Evolutionary conservation across 441 rosid genomes (phyloP).

Genomic region (Pelargonium fulgidum): DNA sequence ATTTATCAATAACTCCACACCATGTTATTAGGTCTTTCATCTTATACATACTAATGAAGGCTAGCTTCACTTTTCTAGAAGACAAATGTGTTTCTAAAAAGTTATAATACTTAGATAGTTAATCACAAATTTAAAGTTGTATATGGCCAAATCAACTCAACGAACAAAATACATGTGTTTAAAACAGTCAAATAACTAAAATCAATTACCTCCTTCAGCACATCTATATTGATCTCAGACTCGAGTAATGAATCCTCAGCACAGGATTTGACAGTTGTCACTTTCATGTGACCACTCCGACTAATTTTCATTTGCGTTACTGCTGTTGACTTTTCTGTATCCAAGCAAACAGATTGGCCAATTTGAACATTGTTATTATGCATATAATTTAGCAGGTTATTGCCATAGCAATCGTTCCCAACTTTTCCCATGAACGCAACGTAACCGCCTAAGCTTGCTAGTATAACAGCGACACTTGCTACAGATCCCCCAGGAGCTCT

Average conservation of each 20-base stretch:
- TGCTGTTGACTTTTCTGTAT: conserved; percentile 55
- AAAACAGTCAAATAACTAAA: conserved; percentile 9
- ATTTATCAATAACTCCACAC: too few relatives aligned
- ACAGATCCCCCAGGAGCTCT: conserved; percentile 88
- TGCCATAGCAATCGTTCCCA: conserved; percentile 82
- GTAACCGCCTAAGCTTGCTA: conserved; percentile 76
- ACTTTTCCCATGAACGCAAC: conserved; percentile 94
- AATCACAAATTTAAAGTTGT: neutral
- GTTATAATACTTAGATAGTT: neutral
- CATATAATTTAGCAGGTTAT: conserved; percentile 65
- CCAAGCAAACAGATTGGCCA: conserved; percentile 58
- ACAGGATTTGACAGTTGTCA: conserved; percentile 60
- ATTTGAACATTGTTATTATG: conserved; percentile 73
- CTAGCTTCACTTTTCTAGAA: too few relatives aligned
- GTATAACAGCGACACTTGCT: conserved; percentile 78
- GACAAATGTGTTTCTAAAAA: too few relatives aligned
- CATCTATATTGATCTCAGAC: conserved; percentile 77
- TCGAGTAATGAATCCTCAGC: conserved; percentile 77
- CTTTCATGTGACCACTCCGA: conserved; percentile 63
- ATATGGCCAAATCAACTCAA: neutral
- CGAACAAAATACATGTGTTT: conserved; percentile 10
- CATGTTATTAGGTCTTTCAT: too few relatives aligned
- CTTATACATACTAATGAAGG: too few relatives aligned
- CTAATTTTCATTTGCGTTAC: conserved; percentile 69
- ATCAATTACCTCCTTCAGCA: conserved; percentile 72